These are phyloP conservation scores for Lasiodiplodia hormozganensis DNA, from an alignment of 2,329 filamentous ascomycete genomes.

Conservation along the genomic window DNA sequence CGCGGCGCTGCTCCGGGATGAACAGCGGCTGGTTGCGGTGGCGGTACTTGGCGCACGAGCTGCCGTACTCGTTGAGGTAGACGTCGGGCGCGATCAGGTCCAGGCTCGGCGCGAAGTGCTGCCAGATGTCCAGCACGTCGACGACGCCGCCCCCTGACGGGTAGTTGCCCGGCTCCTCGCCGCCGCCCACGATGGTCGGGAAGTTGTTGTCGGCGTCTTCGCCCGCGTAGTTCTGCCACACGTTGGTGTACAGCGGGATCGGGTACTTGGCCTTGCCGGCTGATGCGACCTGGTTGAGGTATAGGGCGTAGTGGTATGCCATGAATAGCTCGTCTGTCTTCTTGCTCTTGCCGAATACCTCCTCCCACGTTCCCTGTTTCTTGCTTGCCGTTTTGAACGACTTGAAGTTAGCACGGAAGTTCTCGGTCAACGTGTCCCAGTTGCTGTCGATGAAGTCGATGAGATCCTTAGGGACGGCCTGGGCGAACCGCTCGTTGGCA, in stretches of 20 bases:
- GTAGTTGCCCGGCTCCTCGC: slow-evolving; percentile 53
- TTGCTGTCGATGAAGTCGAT: slow-evolving; percentile 38
- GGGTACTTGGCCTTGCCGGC: slow-evolving; percentile 52
- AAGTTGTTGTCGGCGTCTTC: slow-evolving; percentile 42
- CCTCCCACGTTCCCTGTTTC: slow-evolving; percentile 44
- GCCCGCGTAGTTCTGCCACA: slow-evolving; percentile 54
- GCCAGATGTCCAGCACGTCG: slow-evolving; percentile 56
- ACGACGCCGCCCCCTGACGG: slow-evolving; percentile 55
- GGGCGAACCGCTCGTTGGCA: slow-evolving; percentile 52
- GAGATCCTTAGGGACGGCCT: slow-evolving; percentile 47
- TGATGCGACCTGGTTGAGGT: slow-evolving; percentile 50
- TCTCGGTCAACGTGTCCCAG: slow-evolving; percentile 33
- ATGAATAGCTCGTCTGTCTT: slow-evolving; percentile 57
- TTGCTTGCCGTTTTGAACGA: slow-evolving; percentile 35
- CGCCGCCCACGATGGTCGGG: slow-evolving; percentile 52
- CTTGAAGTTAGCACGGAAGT: slow-evolving; percentile 38
- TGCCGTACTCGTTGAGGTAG: slow-evolving; percentile 58
- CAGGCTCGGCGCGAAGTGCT: slow-evolving; percentile 50
- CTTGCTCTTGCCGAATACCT: slow-evolving; percentile 49
- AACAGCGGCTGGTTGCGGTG: slow-evolving; percentile 56
- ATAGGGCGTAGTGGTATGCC: slow-evolving; percentile 54
- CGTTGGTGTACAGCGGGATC: slow-evolving; percentile 55
- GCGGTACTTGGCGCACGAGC: slow-evolving; percentile 53
- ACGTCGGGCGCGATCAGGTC: slow-evolving; percentile 58
- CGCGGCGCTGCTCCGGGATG: slow-evolving; percentile 60